Conservation (phyloP, 352 stramenopile genomes). For the Elongisporangium prolatum region DNA sequence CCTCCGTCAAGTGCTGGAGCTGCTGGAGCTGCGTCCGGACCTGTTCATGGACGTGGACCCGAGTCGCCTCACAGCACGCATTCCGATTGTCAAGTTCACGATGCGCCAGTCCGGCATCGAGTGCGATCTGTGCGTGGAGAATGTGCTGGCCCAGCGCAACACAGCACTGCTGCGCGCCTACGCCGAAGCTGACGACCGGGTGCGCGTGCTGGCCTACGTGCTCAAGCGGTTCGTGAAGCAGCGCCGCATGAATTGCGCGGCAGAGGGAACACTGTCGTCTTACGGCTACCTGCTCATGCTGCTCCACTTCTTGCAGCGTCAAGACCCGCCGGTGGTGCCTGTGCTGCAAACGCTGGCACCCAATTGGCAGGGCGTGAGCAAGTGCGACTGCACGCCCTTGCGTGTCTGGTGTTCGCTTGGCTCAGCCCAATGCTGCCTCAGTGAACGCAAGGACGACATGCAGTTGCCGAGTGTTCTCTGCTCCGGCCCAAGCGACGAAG, state of each 20-base stretch:
- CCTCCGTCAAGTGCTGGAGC: constrained; percentile 48
- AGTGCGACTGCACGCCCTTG: constrained; percentile 23
- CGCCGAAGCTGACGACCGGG: constrained; percentile 66
- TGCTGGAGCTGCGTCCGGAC: constrained; percentile 52
- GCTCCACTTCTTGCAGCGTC: constrained; percentile 79
- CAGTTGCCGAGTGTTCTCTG: constrained; percentile 49
- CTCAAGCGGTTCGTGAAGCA: constrained; percentile 83
- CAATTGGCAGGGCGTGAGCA: constrained; percentile 38
- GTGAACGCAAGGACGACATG: constrained; percentile 26
- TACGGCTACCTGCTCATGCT: constrained; percentile 86
- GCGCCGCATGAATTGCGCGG: constrained; percentile 78
- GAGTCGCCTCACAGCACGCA: constrained; percentile 90
- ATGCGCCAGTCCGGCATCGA: constrained; percentile 67
- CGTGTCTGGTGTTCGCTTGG: constrained; percentile 12
- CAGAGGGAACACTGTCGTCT: constrained; percentile 75
- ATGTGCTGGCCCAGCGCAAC: constrained; percentile 96
- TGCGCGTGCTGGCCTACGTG: constrained; percentile 77
- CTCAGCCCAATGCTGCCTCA: constrained; percentile 32
- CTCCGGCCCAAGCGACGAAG: constrained; percentile 39
- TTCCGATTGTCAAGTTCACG: constrained; percentile 98
- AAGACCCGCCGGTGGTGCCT: constrained; percentile 63
- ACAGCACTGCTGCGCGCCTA: constrained; percentile 94
- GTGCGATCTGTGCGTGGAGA: constrained; percentile 92
- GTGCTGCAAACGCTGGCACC: constrained; percentile 62
- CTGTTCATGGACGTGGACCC: constrained; percentile 71